Evolutionary conservation across 768 basidiomycete species (phyloP).

Genomic region (Mycena crocata): DNA sequence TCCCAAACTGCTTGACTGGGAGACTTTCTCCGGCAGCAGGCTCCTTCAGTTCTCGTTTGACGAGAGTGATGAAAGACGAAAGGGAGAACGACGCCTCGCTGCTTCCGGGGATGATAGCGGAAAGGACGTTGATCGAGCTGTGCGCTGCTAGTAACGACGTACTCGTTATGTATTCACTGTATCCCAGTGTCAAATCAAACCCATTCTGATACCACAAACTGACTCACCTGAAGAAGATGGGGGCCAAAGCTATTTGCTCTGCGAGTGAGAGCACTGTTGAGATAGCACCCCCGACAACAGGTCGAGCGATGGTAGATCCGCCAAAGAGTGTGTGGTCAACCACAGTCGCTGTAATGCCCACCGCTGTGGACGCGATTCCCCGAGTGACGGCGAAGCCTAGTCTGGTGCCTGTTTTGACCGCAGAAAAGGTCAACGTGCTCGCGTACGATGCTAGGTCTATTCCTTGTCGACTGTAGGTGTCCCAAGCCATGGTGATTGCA

Average conservation of each 20-base stretch:
- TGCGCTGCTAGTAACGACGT: conserved; percentile 81
- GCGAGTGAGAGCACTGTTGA: conserved; percentile 71
- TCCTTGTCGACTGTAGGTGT: conserved; percentile 64
- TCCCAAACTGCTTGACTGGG: conserved; percentile 70
- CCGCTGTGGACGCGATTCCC: conserved; percentile 66
- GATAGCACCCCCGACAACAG: conserved; percentile 68
- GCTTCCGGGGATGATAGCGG: conserved; percentile 77
- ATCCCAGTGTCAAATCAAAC: too few species aligned
- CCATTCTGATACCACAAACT: too few species aligned
- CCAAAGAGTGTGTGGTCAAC: conserved; percentile 79
- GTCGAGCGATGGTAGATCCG: conserved; percentile 67
- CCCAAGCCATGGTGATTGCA: conserved; percentile 59
- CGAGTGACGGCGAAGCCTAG: conserved; percentile 80
- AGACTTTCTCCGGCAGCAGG: conserved; percentile 62
- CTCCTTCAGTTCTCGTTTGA: conserved; percentile 81
- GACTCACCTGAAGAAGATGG: conserved; percentile 5
- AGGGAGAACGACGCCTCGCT: conserved; percentile 87
- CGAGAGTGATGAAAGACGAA: conserved; percentile 81
- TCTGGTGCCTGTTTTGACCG: conserved; percentile 74
- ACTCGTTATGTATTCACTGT: too few species aligned
- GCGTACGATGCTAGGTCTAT: conserved; percentile 76
- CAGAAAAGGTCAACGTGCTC: conserved; percentile 73
- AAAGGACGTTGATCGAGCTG: conserved; percentile 79
- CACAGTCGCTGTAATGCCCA: conserved; percentile 66
- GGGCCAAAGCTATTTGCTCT: conserved; percentile 76